These are phyloP conservation scores for Pythium phragmitis DNA, from an alignment of 352 stramenopile species.

Conservation along the genomic window DNA sequence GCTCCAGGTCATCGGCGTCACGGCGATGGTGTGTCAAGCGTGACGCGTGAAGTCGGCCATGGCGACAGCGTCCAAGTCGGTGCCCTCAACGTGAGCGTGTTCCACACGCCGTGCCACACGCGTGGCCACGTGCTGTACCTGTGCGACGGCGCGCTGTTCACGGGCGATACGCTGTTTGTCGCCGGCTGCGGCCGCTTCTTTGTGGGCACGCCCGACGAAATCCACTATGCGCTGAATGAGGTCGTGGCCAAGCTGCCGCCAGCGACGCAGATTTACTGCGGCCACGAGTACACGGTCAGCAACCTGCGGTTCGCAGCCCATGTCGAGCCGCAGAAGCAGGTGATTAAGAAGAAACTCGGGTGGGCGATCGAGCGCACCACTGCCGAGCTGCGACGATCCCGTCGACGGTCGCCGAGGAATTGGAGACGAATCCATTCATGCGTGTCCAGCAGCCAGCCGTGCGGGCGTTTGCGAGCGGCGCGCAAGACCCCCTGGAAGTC, in stretches of 20 bases:
- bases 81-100: conserved; percentile 43
- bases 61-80: conserved; percentile 74
- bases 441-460: conserved; percentile 48
- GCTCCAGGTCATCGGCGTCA: conserved; percentile 72
- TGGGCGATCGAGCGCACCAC: conserved; percentile 50
- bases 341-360: conserved; percentile 58
- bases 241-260: conserved; percentile 69
- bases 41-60: conserved; percentile 58
- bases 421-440: conserved; percentile 84
- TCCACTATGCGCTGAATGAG: conserved; percentile 81
- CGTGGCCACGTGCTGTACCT: conserved; percentile 85
- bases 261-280: conserved; percentile 83
- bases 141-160: conserved; percentile 82
- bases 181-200: conserved; percentile 90
- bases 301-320: conserved; percentile 90
- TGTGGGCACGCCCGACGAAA: conserved; percentile 72
- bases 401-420: conserved; percentile 73
- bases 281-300: conserved; percentile 92
- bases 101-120: conserved; percentile 92
- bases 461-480: conserved; percentile 46
- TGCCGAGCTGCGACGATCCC: conserved; percentile 77
- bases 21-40: conserved; percentile 58
- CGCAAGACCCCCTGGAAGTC: conserved; percentile 46
- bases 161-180: conserved; percentile 91
- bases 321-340: conserved; percentile 87